Evolutionary conservation across 1,284 basidiomycete genomes (phyloP).

Genomic region (Mycosarcoma maydis): DNA sequence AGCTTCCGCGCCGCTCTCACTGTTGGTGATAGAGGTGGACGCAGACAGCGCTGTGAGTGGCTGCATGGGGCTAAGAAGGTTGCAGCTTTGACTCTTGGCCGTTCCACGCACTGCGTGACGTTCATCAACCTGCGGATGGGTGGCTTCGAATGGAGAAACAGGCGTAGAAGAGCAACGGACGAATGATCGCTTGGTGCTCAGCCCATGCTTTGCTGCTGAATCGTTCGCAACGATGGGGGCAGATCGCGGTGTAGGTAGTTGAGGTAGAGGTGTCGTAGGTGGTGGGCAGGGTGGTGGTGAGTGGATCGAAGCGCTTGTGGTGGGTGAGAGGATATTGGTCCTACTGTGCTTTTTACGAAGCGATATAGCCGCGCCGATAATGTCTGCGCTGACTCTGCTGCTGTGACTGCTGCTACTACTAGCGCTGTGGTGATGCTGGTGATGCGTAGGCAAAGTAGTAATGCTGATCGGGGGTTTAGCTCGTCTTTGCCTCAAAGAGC

Average conservation of each 20-base stretch:
- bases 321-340: conserved; percentile 2
- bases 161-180: conserved; percentile 11
- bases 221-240: conserved; percentile 1
- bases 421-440: background rate
- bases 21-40: background rate
- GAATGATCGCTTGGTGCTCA: conserved; percentile 8
- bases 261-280: conserved; percentile 16
- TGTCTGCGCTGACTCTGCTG: background rate
- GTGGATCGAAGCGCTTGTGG: background rate
- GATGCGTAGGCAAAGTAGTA: background rate
- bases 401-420: background rate
- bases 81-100: conserved; percentile 9
- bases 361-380: background rate
- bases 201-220: background rate
- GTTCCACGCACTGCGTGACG: background rate
- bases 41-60: background rate
- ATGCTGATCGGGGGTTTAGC: conserved; percentile 32
- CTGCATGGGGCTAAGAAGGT: background rate
- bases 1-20: background rate
- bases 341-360: conserved; percentile 2
- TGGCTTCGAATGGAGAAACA: conserved; percentile 6
- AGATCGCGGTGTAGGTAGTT: conserved; percentile 12
- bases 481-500: conserved; percentile 21
- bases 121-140: background rate
- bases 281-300: conserved; percentile 34